Evolutionary conservation across 495 filamentous ascomycete species (phyloP), one percentile per base, ranked within the genome.

Genomic region (Penicillium subrubescens): DNA sequence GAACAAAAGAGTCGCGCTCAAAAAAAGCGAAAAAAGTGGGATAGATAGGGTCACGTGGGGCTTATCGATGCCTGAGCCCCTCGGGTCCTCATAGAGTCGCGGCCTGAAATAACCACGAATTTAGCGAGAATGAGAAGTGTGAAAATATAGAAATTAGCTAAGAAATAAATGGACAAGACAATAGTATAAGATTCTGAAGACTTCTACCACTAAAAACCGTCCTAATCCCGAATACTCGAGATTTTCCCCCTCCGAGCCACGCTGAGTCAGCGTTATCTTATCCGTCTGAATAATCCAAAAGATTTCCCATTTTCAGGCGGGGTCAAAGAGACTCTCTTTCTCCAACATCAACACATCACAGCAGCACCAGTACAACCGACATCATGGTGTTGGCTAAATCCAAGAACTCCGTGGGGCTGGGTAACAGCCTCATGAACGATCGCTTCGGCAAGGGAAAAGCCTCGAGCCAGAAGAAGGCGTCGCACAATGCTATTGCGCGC

Each of bases 331-430:
- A 59, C 33, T 57, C 64, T 67, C 35, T 63, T 53, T 65, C 57
- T 31, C 27, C 59, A 64, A 62, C 55, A 59, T 61, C 46, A 59
- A 35, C 29, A 62, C 44, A 57, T 43, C 41, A 46, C 14, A 59
- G 41, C 57, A 57, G 27, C 21, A 48, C 39, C 57, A 35, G 50
- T 52, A 63, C 34, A 51, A 59, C 75, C 65, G 68, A 60, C 75
- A 87, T 67, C 60, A 99, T 99, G 96, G 91, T 91, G 73, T 83
- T 96, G 61, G 85, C 96, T 78, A 98, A 99, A 81, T 97, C 92
- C 57, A 97, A 97, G 78, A 97, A 92, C 77, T 81, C 87, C 65
- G 92, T 97, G 69, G 95, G 95, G 73, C 90, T 99, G 73, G 95
- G 95, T 69, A 90, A 91, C 80, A 88, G 86, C 74, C 87, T 96